phyloP scores from a whole-genome alignment of 1,284 basidiomycete genomes.

The Ceratobasidium sp. region DNA sequence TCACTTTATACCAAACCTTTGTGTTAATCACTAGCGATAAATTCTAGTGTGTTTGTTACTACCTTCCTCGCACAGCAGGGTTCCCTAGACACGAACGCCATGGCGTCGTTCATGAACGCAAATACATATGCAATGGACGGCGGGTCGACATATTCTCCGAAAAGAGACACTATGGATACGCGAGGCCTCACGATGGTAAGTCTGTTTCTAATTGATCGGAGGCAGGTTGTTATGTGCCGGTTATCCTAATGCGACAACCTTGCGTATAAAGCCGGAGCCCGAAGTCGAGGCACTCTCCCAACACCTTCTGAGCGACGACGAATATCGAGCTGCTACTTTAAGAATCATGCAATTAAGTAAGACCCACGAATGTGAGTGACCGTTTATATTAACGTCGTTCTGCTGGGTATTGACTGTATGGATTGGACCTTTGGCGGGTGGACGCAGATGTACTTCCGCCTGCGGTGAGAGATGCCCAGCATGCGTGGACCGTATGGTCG shows the following conservation, averaged over 20 bases:
- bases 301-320: not conserved
- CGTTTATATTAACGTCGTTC: too few species aligned
- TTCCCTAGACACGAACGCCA: not conserved
- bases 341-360: not conserved
- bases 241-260: not conserved
- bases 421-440: not conserved
- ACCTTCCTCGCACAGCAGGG: not conserved
- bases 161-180: constrained; percentile 5
- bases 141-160: constrained; percentile 5
- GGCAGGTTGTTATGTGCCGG: too few species aligned
- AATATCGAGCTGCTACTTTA: not conserved
- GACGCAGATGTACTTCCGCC: constrained; percentile 31
- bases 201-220: not conserved
- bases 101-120: not conserved
- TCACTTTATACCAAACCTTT: not conserved
- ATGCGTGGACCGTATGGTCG: constrained; percentile 42
- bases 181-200: constrained; percentile 6
- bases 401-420: too few species aligned
- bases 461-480: constrained; percentile 38
- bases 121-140: not conserved
- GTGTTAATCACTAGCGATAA: not conserved
- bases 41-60: not conserved
- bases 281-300: not conserved
- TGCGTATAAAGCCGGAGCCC: constrained; percentile 6
- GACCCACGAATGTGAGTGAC: constrained; percentile 22